These are phyloP conservation scores for Globisporangium radiosum DNA, from an alignment of 352 stramenopile species.

Conservation along the genomic window DNA sequence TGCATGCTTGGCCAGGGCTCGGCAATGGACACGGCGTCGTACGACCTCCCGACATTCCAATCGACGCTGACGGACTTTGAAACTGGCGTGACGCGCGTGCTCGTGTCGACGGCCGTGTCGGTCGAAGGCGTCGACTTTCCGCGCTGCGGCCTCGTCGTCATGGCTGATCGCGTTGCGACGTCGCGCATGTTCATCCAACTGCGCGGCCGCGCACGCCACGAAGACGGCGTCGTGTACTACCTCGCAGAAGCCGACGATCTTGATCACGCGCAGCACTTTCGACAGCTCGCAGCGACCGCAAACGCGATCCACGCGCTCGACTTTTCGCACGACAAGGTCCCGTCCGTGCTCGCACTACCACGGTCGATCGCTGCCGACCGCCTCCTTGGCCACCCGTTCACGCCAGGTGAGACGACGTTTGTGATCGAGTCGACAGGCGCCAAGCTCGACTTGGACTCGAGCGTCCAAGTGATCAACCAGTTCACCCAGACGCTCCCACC, in stretches of 20 bases:
- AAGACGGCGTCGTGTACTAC: constrained; percentile 75
- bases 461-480: constrained; percentile 63
- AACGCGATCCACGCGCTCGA: constrained; percentile 56
- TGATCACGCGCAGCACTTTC: constrained; percentile 38
- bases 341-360: constrained; percentile 51
- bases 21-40: constrained; percentile 50
- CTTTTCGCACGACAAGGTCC: constrained; percentile 57
- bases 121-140: constrained; percentile 79
- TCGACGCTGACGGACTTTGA: constrained; percentile 51
- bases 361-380: constrained; percentile 34
- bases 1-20: constrained; percentile 58
- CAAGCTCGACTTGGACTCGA: constrained; percentile 68
- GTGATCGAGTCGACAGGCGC: constrained; percentile 50
- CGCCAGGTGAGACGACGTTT: constrained; percentile 25
- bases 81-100: constrained; percentile 36
- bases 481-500: constrained; percentile 70
- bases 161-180: constrained; percentile 47
- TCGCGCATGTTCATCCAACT: constrained; percentile 69
- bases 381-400: constrained; percentile 23
- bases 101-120: constrained; percentile 76
- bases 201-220: constrained; percentile 60
- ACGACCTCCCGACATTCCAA: constrained; percentile 51
- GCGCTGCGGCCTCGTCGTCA: constrained; percentile 57
- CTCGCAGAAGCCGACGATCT: constrained; percentile 46
- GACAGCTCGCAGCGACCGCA: constrained; percentile 32